Conservation (phyloP, 192 early-diverging fungal species). For the Rhizophlyctis rosea region DNA sequence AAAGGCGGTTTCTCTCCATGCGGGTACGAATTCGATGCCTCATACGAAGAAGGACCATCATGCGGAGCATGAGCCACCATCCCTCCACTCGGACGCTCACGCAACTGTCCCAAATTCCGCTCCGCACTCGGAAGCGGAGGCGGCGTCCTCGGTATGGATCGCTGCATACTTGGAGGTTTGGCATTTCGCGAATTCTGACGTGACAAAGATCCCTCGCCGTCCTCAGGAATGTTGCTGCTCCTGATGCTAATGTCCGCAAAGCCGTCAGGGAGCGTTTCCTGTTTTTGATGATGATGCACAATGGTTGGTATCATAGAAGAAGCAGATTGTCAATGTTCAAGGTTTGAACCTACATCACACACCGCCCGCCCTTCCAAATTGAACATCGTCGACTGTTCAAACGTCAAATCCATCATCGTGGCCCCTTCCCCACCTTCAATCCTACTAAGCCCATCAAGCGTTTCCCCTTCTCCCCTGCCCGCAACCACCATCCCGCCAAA, state of each 20-base stretch:
- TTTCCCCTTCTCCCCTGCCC: not conserved
- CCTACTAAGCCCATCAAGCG: conserved; percentile 3
- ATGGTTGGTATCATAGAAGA: not conserved
- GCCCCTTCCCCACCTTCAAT: conserved; percentile 9
- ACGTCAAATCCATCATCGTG: conserved; percentile 7
- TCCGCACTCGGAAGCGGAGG: too few relatives aligned
- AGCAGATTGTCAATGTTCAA: not conserved
- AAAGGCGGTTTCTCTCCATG: not conserved
- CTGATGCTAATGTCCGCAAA: conserved; percentile 9
- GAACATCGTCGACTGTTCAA: conserved; percentile 2
- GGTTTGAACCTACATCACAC: conserved; percentile 8
- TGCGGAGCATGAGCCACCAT: too few relatives aligned
- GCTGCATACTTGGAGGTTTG: too few relatives aligned
- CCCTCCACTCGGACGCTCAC: too few relatives aligned
- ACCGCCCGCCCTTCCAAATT: not conserved
- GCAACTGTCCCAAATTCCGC: too few relatives aligned
- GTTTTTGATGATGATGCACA: not conserved
- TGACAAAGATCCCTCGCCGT: too few relatives aligned
- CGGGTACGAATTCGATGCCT: not conserved
- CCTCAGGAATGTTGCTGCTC: too few relatives aligned
- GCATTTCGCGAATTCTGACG: too few relatives aligned
- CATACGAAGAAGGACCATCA: too few relatives aligned
- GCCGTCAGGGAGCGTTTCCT: conserved; percentile 21
- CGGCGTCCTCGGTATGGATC: too few relatives aligned
- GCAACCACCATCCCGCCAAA: not conserved